Evolutionary conservation across 257 asterid species (phyloP).

Genomic region (Fraxinus pennsylvanica): DNA sequence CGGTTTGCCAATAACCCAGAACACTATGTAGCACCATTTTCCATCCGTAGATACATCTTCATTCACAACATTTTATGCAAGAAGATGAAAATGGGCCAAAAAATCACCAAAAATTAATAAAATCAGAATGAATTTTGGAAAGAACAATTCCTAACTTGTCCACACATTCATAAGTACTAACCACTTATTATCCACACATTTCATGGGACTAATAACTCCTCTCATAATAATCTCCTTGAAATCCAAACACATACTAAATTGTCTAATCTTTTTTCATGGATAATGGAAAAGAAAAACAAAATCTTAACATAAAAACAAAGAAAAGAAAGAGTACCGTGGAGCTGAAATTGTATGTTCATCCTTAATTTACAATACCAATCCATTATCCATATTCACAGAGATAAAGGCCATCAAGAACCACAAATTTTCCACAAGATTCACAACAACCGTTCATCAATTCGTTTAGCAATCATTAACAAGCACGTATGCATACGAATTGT

Average conservation of each 20-base stretch:
- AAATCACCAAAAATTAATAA: constrained; percentile 1
- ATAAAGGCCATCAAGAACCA: neutral
- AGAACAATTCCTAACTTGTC: neutral
- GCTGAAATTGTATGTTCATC: neutral
- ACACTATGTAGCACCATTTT: constrained; percentile 91
- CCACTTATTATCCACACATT: no score
- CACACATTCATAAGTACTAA: no score
- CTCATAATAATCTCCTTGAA: no score
- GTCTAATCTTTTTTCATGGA: neutral
- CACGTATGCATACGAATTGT: neutral
- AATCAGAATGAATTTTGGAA: neutral
- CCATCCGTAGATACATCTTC: constrained; percentile 91
- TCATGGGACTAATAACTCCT: no score
- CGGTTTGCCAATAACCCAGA: constrained; percentile 68
- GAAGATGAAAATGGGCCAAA: neutral
- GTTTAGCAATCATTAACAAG: neutral
- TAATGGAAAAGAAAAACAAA: neutral
- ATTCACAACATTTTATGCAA: constrained; percentile 15
- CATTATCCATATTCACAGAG: neutral
- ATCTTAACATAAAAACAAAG: neutral
- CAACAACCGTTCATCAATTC: neutral
- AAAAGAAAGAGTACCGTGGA: neutral
- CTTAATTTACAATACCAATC: neutral
- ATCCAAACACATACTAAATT: neutral
- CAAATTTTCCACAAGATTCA: neutral